Evolutionary conservation across 1,139 yeast species (phyloP).

Genomic region (Saccharomyces hybrid): DNA sequence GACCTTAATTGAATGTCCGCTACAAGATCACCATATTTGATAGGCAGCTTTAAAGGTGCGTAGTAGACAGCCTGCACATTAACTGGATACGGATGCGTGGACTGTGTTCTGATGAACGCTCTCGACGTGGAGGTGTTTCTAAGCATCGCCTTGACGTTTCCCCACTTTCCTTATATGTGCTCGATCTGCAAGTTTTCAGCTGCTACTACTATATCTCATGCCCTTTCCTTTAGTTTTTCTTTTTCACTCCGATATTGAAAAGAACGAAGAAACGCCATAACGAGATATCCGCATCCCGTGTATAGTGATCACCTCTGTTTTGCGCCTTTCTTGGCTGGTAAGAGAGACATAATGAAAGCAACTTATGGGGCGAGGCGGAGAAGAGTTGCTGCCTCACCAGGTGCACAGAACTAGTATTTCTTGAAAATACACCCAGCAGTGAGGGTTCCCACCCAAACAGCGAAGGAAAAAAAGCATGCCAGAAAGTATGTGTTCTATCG

Average conservation of each 20-base stretch:
- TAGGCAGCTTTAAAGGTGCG: conserved; percentile 67
- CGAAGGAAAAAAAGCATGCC: no score
- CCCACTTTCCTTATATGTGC: not conserved
- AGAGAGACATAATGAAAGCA: no score
- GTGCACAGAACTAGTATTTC: no score
- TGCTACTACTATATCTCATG: not conserved
- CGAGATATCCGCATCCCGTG: no score
- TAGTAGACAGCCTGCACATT: conserved; percentile 77
- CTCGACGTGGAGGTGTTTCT: conserved; percentile 14
- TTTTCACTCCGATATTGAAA: not conserved
- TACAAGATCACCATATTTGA: conserved; percentile 62
- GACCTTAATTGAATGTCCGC: conserved; percentile 69
- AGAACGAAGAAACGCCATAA: not conserved
- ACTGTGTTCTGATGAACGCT: conserved; percentile 32
- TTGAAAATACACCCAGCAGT: no score
- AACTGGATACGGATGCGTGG: conserved; percentile 58
- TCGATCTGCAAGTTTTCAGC: not conserved
- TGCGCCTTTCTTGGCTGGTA: no score
- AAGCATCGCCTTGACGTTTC: not conserved
- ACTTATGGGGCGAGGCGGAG: no score
- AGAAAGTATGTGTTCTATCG: no score
- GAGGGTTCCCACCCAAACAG: no score
- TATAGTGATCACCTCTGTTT: no score
- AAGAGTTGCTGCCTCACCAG: no score
- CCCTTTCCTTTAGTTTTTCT: not conserved